Base-by-base conservation (phyloP, 2,329 filamentous ascomycete genomes). In the Claviceps fusiformis region DNA sequence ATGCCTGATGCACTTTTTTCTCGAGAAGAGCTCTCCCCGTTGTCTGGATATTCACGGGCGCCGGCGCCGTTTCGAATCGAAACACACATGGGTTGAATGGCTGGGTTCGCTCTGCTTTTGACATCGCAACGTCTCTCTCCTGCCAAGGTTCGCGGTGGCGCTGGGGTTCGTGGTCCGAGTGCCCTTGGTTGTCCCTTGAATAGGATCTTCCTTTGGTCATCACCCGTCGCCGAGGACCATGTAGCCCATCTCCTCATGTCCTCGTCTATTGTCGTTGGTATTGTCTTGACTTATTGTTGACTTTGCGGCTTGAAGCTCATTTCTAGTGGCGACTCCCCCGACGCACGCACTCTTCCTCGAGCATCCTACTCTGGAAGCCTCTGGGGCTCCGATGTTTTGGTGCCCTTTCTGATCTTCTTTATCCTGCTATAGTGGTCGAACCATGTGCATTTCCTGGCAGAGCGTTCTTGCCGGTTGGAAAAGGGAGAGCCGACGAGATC, bases 201-300 rank as follows among this genome's bases (percentile, higher is more conserved):
- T n/a, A 4, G 39, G 39, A 41, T 41, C 39, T 5, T 24, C 54
- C 7, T 24, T 52, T n/a, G 41, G 43, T 46, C 51, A 37, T 33
- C 9, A 19, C 41, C 13, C 27, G 37, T 52, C 24, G 33, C 24
- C 13, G 13, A 52, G 11, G 3, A n/a, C 8, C 17, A n/a, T 52
- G n/a, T 43, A n/a, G 50, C 39, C 37, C 19, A n/a, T 13, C 27
- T 31, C 24, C 29, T 52, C n/a, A n/a, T 13, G 35, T 31, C 15
- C 29, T 52, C n/a, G 33, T 15, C 39, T 52, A 56, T 54, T 54
- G 52, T 56, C 29, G 19, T 45, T 52, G 43, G 39, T 15, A 56
- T 56, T 52, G 55, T 54, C 52, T 43, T 29, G 48, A 52, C 55
- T 51, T 51, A 54, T 56, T 54, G 55, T 54, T 24, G 29, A 31